Percentiles rank a stretch among this genome's conserved stretches.
These are phyloP conservation scores for Gossypium schwendimanii DNA, from an alignment of 441 rosid genomes.

Conservation along the genomic window DNA sequence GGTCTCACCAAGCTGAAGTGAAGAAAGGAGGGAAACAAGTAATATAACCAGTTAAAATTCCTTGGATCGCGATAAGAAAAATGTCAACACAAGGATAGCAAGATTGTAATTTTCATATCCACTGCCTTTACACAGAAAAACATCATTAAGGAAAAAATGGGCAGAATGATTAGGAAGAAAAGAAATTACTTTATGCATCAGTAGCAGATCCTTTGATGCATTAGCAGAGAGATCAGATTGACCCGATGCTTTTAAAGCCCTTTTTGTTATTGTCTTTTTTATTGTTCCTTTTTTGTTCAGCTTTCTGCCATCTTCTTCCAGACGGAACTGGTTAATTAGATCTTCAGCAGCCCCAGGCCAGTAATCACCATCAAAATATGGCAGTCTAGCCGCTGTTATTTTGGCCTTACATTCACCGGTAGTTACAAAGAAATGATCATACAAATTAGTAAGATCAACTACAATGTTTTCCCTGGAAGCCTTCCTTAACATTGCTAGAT, in stretches of 20 bases:
- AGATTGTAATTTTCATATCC: neutral
- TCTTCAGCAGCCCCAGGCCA: conserved; percentile 99
- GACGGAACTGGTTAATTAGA: conserved; percentile 81
- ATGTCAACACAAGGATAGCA: neutral
- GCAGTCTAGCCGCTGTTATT: conserved; percentile 96
- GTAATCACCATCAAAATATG: conserved; percentile 99
- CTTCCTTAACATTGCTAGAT: conserved; percentile 79
- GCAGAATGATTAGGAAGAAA: conserved; percentile 14
- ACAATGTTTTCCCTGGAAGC: conserved; percentile 85
- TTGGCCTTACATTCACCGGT: conserved; percentile 86
- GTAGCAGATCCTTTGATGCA: conserved; percentile 88
- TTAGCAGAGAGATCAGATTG: conserved; percentile 94
- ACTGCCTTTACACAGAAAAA: neutral
- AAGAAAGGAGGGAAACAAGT: conserved; percentile 7
- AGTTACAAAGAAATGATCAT: conserved; percentile 85
- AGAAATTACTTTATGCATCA: conserved; percentile 83
- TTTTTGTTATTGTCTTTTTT: conserved; percentile 82
- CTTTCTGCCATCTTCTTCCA: conserved; percentile 95
- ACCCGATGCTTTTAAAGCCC: conserved; percentile 97
- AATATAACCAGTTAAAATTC: neutral
- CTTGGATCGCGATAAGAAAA: neutral
- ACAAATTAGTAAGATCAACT: conserved; percentile 80
- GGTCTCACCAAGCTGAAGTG: conserved; percentile 90
- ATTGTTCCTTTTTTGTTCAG: conserved; percentile 81
- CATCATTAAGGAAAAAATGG: neutral